Conservation (phyloP, 2,329 filamentous ascomycete species). For the Hypoxylon sp. region DNA sequence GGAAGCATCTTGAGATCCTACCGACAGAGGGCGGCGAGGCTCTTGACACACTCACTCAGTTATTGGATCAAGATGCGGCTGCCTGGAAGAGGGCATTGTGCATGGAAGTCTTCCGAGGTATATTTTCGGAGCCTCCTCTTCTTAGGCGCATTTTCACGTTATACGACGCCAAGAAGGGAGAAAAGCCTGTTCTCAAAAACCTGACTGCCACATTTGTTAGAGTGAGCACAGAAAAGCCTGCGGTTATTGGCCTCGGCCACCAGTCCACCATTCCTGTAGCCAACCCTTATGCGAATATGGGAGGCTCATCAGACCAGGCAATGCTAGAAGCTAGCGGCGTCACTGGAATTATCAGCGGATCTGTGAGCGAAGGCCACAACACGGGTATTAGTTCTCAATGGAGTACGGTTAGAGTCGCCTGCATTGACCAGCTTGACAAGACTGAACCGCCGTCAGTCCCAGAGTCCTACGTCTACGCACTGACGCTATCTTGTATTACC, state of each 20-base stretch:
- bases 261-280: conserved; percentile 87
- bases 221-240: conserved; percentile 90
- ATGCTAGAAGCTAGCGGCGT: conserved; percentile 90
- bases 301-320: conserved; percentile 81
- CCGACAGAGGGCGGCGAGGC: conserved; percentile 86
- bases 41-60: conserved; percentile 83
- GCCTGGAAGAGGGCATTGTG: conserved; percentile 91
- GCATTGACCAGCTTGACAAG: conserved; percentile 96
- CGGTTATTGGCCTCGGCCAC: conserved; percentile 87
- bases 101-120: conserved; percentile 89
- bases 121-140: conserved; percentile 85
- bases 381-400: conserved; percentile 90
- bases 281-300: conserved; percentile 68
- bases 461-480: conserved; percentile 93
- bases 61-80: conserved; percentile 87
- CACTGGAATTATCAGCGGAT: conserved; percentile 85
- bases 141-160: conserved; percentile 84
- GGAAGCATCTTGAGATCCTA: conserved; percentile 81
- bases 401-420: conserved; percentile 89
- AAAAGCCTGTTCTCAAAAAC: conserved; percentile 83
- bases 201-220: conserved; percentile 92
- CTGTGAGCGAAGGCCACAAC: conserved; percentile 76
- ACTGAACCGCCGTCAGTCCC: conserved; percentile 85
- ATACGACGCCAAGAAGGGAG: conserved; percentile 81
- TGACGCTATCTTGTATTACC: conserved; percentile 90